phyloP scores from a whole-genome alignment of 2,329 filamentous ascomycete genomes.

The Fusarium sp. region DNA sequence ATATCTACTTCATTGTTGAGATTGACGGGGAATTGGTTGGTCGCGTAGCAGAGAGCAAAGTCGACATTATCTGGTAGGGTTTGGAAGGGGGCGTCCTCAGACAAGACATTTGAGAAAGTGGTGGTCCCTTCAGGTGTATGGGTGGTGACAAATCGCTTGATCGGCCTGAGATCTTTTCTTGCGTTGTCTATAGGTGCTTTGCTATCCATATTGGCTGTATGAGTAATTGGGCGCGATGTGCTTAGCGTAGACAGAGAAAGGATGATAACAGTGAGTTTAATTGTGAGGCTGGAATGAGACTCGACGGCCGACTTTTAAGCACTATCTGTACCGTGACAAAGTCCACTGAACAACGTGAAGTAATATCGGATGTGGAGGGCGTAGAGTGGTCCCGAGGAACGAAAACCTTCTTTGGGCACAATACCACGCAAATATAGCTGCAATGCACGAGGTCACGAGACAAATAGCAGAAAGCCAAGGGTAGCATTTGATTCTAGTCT shows the following conservation, averaged over 20 bases:
- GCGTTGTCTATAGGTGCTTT: background rate
- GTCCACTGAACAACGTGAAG: background rate
- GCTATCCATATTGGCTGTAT: background rate
- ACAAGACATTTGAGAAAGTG: background rate
- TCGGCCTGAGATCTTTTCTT: background rate
- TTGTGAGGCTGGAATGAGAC: too few species aligned
- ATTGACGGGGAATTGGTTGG: background rate
- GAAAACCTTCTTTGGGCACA: background rate
- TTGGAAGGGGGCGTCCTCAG: background rate
- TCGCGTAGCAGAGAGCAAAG: background rate
- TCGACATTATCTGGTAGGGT: background rate
- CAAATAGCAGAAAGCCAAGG: background rate
- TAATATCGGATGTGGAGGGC: background rate
- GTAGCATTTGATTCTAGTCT: fast-evolving
- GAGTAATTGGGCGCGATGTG: too few species aligned
- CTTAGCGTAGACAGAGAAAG: background rate
- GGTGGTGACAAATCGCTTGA: background rate
- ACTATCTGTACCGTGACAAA: too few species aligned
- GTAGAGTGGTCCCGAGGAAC: background rate
- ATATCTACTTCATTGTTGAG: background rate
- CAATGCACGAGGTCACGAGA: background rate
- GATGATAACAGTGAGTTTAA: background rate
- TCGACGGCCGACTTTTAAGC: background rate
- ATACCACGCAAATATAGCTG: background rate
- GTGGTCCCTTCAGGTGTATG: background rate